These are phyloP conservation scores for Claviceps arundinis DNA, from an alignment of 2,329 filamentous ascomycete species.

Conservation along the genomic window DNA sequence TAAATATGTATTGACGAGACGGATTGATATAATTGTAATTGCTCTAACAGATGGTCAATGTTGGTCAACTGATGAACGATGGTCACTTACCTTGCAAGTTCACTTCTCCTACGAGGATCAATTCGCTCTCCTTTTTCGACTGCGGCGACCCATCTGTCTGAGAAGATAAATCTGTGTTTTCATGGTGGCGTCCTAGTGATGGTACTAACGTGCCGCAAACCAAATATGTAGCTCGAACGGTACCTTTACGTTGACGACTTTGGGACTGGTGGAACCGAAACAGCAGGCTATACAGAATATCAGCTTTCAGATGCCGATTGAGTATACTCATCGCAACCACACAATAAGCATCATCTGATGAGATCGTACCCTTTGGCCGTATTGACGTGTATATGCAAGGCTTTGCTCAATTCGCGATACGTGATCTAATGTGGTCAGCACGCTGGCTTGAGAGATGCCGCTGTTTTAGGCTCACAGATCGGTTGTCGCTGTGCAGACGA, in stretches of 20 bases:
- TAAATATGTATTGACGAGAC: slow-evolving; percentile 77
- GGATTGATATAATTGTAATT: slow-evolving; percentile 54
- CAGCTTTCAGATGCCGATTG: not conserved
- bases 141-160: not conserved
- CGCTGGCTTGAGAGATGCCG: not conserved
- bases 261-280: slow-evolving; percentile 75
- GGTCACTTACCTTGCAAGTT: slow-evolving; percentile 48
- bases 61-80: not conserved
- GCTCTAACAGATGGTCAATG: slow-evolving; percentile 31
- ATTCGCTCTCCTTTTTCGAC: slow-evolving; percentile 19
- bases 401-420: slow-evolving; percentile 73
- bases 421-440: slow-evolving; percentile 48
- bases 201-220: slow-evolving; percentile 46
- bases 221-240: slow-evolving; percentile 86
- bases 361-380: slow-evolving; percentile 67
- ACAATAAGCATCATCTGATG: not conserved
- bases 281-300: slow-evolving; percentile 51
- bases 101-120: slow-evolving; percentile 61
- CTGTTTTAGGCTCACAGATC: slow-evolving; percentile 41
- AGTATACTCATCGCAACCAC: not conserved
- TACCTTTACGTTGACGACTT: slow-evolving; percentile 66
- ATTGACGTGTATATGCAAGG: slow-evolving; percentile 73
- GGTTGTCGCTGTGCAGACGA: slow-evolving; percentile 62
- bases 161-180: slow-evolving; percentile 49
- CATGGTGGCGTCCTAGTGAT: slow-evolving; percentile 32